Evolutionary conservation across 495 filamentous ascomycete species (phyloP), one percentile per base, ranked within the genome.

Genomic region (Hypoxylon trugodes): DNA sequence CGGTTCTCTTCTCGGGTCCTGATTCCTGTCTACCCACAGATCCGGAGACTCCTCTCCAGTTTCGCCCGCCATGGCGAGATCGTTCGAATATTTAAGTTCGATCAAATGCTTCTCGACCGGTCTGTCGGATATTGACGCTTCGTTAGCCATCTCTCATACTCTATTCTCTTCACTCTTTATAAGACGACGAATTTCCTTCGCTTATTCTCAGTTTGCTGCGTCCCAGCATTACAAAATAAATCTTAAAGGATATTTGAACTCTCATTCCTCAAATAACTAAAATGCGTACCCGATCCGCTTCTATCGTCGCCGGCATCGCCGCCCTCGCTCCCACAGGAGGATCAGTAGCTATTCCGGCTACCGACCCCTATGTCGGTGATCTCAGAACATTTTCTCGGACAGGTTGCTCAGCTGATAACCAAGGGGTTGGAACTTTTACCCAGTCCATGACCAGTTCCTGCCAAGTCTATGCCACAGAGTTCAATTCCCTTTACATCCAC

Each of bases 341-440:
- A 4, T 49, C 48, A 22, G 36, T 30, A 2, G 42, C 36, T n/a
- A 2, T 60, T 25, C 62, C 55, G 1, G 9, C 16, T 33, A 12
- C 13, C 3, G 62, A 66, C 10, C 41, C 62, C 24, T 66, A 66
- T 15, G 47, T 66, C 0, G 62, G 62, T 9, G 62, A 66, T 41
- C 36, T 66, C 8, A 66, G 62, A 7, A 66, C 62, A 15, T 66
- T 60, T 21, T 18, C 42, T 22, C 13, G 12, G 2, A 5, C 15
- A 4, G 62, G 50, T 24, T 66, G 62, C 35, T 42, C 4, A 2
- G 8, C 30, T 16, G 28, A 66, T 19, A 66, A 66, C 33, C 62
- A 66, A 37, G 62, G 62, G 6, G 56, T 66, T n/a, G 55, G 62
- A 7, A 66, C 62, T 1, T 59, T 55, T 7, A 66, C 62, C n/a